Conservation (phyloP, 805 yeast species). For the Isabelozyma pseudorhagii region DNA sequence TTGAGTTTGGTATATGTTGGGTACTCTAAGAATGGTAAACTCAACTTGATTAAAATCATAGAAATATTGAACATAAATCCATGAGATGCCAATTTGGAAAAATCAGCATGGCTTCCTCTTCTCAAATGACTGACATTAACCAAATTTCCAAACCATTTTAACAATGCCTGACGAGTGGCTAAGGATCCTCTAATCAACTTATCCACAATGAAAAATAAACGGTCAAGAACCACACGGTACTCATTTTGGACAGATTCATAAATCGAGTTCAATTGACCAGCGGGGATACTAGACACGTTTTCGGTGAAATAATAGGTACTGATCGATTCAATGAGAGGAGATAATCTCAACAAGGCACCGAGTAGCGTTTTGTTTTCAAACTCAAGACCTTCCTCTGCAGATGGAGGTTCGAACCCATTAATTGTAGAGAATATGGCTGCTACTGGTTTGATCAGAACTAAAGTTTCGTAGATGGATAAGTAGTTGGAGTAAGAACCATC, state of each 20-base stretch:
- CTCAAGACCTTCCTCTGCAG: constrained; percentile 41
- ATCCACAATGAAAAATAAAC: constrained; percentile 68
- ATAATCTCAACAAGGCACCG: constrained; percentile 74
- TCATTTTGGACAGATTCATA: constrained; percentile 64
- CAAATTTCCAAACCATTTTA: constrained; percentile 68
- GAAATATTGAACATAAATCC: constrained; percentile 80
- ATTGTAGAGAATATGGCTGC: constrained; percentile 58
- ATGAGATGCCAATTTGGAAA: constrained; percentile 64
- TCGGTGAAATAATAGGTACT: constrained; percentile 44
- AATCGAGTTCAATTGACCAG: constrained; percentile 43
- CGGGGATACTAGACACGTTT: constrained; percentile 15
- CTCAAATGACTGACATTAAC: constrained; percentile 85
- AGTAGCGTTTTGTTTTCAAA: constrained; percentile 63
- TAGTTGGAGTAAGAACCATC: constrained; percentile 52
- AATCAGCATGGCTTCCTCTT: constrained; percentile 79
- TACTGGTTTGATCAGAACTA: constrained; percentile 58
- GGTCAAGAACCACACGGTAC: constrained; percentile 53
- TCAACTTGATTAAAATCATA: constrained; percentile 61
- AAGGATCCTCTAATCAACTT: constrained; percentile 72
- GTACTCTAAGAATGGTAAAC: constrained; percentile 77
- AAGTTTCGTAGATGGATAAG: constrained; percentile 53
- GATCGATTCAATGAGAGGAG: constrained; percentile 62
- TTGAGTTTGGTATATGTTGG: constrained; percentile 63
- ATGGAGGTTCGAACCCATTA: constrained; percentile 50
- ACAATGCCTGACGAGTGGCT: constrained; percentile 57